Percentiles rank a stretch among this genome's conserved stretches.
Evolutionary conservation across 73 alveolate genomes (phyloP).

Genomic region (Paraurostyla sp.): DNA sequence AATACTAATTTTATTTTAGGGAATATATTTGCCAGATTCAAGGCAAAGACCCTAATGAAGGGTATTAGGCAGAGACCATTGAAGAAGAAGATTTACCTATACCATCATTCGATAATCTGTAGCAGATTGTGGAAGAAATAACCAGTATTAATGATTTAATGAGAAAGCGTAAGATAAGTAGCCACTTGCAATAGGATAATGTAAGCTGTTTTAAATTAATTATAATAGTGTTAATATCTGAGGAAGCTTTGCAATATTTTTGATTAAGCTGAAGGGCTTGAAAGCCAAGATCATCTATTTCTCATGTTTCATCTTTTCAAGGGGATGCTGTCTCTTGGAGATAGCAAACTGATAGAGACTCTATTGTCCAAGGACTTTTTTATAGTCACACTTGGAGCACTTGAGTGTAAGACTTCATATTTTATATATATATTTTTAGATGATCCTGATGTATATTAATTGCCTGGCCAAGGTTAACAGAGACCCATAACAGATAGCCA

Average conservation of each 20-base stretch:
- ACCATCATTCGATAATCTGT: constrained; percentile 58
- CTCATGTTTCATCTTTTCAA: constrained; percentile 77
- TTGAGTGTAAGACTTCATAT: constrained; percentile 70
- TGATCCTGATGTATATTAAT: constrained; percentile 68
- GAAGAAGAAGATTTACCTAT: constrained; percentile 67
- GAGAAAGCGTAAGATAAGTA: constrained; percentile 46
- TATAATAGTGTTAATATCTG: constrained; percentile 21
- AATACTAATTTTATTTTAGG: constrained; percentile 26
- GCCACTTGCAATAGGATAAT: constrained; percentile 28
- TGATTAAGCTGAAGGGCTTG: constrained; percentile 72
- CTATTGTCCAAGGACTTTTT: constrained; percentile 83
- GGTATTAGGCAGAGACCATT: constrained; percentile 21
- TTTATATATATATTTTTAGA: constrained; percentile 36
- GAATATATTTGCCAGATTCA: constrained; percentile 63
- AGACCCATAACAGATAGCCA: not conserved
- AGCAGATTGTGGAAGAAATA: constrained; percentile 56
- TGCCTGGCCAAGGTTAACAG: not conserved
- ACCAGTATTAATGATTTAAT: constrained; percentile 4
- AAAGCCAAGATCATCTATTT: constrained; percentile 65
- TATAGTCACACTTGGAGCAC: constrained; percentile 88
- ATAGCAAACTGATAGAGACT: constrained; percentile 75
- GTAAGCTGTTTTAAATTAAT: not conserved
- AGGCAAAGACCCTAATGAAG: constrained; percentile 70
- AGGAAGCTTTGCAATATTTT: constrained; percentile 38
- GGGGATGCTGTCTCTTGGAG: constrained; percentile 76